Base-by-base conservation (phyloP, 2,329 filamentous ascomycete genomes). In the Fusarium oxysporum region DNA sequence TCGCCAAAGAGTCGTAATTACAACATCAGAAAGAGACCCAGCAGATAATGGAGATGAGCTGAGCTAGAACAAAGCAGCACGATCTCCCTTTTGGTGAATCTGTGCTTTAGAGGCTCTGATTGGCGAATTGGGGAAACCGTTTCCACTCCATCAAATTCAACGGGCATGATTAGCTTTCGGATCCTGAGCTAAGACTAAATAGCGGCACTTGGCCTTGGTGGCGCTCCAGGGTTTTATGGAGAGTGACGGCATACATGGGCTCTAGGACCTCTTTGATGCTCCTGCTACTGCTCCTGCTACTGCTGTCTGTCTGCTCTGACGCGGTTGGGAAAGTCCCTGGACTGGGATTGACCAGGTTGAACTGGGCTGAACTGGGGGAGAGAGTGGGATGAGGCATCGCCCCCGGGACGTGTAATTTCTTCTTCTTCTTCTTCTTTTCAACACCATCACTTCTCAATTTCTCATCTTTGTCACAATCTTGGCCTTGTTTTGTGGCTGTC, bases 241-340 rank as follows among this genome's bases (percentile, higher is more conserved):
- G 47, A 59, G 74, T 76, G 75, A 77, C 75, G 75, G 73, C 75
- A 77, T 69, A 67, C 40, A 35, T 40, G 51, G 70, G 70, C 60
- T 53, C 57, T 43, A 59, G 65, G 54, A 65, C 56, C 59, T 70
- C 57, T 43, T 19, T 61, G 25, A 25, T 32, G 47, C 33, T 56
- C 37, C 23, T 41, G 51, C 57, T 65, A 25, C 23, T 32, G 47
- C 33, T 51, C 37, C 23, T 41, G 51, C 57, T 65, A 33, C 32
- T 35, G 38, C 21, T 43, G 50, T 45, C 23, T 45, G 43, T 23
- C 35, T 45, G 37, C 37, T 38, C 40, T 37, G 40, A 35, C 44
- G 33, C 21, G 64, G 40, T 17, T 47, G 40, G 50, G 35, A 45
- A 57, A 35, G 50, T 53, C 48, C 44, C 43, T 44, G 53, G 33